phyloP scores from a whole-genome alignment of 78 protist species.

The Dictyostelium citrinum region DNA sequence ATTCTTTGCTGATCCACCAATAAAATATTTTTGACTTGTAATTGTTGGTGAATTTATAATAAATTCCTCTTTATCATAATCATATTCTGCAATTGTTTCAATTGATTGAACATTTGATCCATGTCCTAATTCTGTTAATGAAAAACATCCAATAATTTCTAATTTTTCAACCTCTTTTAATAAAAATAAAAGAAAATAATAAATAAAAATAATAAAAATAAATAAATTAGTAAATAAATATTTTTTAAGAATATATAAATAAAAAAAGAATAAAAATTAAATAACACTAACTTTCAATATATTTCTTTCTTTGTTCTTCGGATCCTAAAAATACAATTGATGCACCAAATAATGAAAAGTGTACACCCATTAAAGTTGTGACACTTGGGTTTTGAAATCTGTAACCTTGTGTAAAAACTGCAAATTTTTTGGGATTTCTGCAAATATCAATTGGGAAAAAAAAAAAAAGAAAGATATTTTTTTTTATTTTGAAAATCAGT shows the following conservation, averaged over 20 bases:
- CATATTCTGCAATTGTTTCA: slow-evolving; percentile 85
- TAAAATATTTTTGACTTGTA: slow-evolving; percentile 71
- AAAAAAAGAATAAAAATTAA: neutral
- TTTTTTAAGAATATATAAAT: neutral
- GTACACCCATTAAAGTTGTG: slow-evolving; percentile 67
- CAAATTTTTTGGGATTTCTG: slow-evolving; percentile 49
- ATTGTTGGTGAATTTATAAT: slow-evolving; percentile 71
- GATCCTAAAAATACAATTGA: slow-evolving; percentile 49
- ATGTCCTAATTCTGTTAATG: slow-evolving; percentile 76
- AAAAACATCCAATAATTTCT: slow-evolving; percentile 59
- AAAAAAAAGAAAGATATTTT: neutral
- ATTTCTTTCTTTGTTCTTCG: slow-evolving; percentile 59
- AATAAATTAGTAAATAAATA: neutral
- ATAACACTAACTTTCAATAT: neutral
- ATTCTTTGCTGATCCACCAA: slow-evolving; percentile 63
- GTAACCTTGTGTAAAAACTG: slow-evolving; percentile 59
- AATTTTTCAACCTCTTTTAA: slow-evolving; percentile 55
- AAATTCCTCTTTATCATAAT: slow-evolving; percentile 42
- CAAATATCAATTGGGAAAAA: neutral
- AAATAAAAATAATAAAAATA: neutral
- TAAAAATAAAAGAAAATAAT: no score
- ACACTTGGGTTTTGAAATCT: slow-evolving; percentile 16
- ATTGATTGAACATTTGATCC: slow-evolving; percentile 81
- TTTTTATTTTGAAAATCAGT: neutral
- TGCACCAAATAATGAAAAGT: slow-evolving; percentile 64